Percentiles rank a stretch among this genome's conserved stretches.
Evolutionary conservation across 83 land plant genomes (phyloP).

Genomic region (Picea mariana): DNA sequence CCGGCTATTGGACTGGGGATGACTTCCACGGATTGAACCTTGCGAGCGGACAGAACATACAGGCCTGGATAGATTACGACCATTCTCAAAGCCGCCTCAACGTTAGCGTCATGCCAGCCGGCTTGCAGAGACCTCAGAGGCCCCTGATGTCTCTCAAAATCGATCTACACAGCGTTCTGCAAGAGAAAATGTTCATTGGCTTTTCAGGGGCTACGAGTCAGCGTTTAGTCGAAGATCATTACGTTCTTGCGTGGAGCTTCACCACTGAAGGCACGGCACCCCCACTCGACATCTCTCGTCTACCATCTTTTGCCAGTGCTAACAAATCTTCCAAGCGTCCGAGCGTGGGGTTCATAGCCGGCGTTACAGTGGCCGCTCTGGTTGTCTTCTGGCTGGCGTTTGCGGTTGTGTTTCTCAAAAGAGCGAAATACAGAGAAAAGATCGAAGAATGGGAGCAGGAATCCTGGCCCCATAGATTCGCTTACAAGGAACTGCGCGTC

Average conservation of each 20-base stretch:
- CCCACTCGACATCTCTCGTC: background rate
- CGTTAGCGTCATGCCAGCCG: background rate
- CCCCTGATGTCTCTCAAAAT: background rate
- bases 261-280: background rate
- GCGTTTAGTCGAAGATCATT: background rate
- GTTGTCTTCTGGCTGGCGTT: too few species aligned
- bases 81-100: background rate
- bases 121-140: background rate
- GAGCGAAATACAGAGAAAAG: background rate
- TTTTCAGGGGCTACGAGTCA: background rate
- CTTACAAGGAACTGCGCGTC: conserved; percentile 13
- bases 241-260: too few species aligned
- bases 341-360: background rate
- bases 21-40: background rate
- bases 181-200: background rate
- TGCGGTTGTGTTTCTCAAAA: background rate
- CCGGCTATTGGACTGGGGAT: background rate
- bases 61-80: conserved; percentile 7
- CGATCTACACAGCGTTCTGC: background rate
- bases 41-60: background rate
- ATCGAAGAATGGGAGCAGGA: background rate
- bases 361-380: background rate
- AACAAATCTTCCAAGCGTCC: background rate
- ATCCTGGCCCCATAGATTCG: conserved; percentile 17
- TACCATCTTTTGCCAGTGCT: background rate